phyloP scores from a whole-genome alignment of 1,284 basidiomycete genomes.

The Cystobasidium slooffiae region DNA sequence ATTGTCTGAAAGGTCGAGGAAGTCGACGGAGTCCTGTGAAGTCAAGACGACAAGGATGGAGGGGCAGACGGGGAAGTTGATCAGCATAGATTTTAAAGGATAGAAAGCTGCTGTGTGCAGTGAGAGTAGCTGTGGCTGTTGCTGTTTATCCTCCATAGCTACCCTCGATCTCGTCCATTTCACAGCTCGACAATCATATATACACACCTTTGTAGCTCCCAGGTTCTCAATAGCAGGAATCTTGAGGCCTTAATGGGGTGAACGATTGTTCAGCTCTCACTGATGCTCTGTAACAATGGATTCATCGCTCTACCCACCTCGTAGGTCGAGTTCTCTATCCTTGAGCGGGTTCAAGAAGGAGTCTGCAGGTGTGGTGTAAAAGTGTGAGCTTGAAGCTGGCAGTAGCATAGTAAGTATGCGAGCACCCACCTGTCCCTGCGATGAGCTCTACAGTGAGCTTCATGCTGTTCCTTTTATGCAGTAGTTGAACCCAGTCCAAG shows the following conservation, averaged over 20 bases:
- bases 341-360: constrained; percentile 86
- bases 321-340: constrained; percentile 90
- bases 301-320: constrained; percentile 67
- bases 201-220: constrained; percentile 82
- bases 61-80: background rate
- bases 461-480: constrained; percentile 20
- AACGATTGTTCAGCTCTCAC: constrained; percentile 8
- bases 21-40: constrained; percentile 62
- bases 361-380: constrained; percentile 18
- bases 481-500: background rate
- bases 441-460: constrained; percentile 48
- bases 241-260: constrained; percentile 73
- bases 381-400: background rate
- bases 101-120: background rate
- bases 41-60: constrained; percentile 21
- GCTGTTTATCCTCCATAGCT: background rate
- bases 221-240: constrained; percentile 99
- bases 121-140: background rate
- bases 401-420: background rate
- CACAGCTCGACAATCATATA: background rate
- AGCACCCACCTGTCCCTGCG: constrained; percentile 30
- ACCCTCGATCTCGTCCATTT: background rate
- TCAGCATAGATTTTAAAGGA: background rate
- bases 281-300: constrained; percentile 12
- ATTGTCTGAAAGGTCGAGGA: constrained; percentile 96